phyloP scores from a whole-genome alignment of 257 asterid species.

The Nicotiana obtusifolia region DNA sequence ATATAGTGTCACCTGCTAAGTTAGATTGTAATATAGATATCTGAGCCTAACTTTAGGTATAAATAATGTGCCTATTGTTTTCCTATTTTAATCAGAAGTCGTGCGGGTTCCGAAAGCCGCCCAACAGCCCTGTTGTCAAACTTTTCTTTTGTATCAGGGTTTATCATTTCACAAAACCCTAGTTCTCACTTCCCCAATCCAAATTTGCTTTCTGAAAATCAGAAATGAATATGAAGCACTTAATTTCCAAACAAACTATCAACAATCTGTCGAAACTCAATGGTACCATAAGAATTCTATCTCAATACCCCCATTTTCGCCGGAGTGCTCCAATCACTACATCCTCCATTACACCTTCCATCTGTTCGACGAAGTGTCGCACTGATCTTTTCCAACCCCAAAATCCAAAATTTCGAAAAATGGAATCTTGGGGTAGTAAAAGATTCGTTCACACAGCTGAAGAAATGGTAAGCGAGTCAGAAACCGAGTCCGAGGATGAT shows the following conservation, averaged over 20 bases:
- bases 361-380: conserved; percentile 8
- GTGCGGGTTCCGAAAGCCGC: no score
- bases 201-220: not conserved
- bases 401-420: conserved; percentile 3
- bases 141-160: no score
- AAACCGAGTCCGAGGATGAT: conserved; percentile 38
- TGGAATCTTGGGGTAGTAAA: conserved; percentile 4
- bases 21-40: no score
- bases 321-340: conserved; percentile 17
- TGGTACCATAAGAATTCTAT: conserved; percentile 17
- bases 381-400: not conserved
- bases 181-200: no score
- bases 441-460: conserved; percentile 36
- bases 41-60: no score
- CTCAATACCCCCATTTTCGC: conserved; percentile 19
- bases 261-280: conserved; percentile 31
- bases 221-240: conserved; percentile 41
- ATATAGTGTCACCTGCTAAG: no score
- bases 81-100: no score
- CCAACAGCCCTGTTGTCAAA: no score
- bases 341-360: conserved; percentile 10
- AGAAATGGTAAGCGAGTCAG: conserved; percentile 23
- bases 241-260: conserved; percentile 32
- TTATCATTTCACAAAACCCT: no score
- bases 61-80: no score